Conservation (phyloP, 1,284 basidiomycete species). For the Leccinum griseonigrum region DNA sequence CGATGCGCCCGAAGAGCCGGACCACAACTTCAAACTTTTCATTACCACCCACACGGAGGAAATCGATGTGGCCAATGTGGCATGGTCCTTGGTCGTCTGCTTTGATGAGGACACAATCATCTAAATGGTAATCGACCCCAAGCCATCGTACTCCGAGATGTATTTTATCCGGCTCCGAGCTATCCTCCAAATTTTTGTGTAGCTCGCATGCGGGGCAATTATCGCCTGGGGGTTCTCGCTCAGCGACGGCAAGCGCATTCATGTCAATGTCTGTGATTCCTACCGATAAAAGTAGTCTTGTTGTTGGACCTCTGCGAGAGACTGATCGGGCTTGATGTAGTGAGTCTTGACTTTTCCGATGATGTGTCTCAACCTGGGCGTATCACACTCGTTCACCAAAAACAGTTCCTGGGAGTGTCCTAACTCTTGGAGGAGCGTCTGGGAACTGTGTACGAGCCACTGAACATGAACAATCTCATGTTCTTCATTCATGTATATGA, state of each 20-base stretch:
- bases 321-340: slow-evolving; percentile 20
- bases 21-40: slow-evolving; percentile 19
- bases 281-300: slow-evolving; percentile 63
- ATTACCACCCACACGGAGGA: slow-evolving; percentile 8
- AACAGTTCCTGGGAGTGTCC: slow-evolving; percentile 64
- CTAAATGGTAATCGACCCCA: slow-evolving; percentile 46
- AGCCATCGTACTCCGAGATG: slow-evolving; percentile 41
- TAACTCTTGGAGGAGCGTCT: slow-evolving; percentile 55
- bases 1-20: slow-evolving; percentile 36
- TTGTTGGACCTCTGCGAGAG: slow-evolving; percentile 22
- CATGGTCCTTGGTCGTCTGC: slow-evolving; percentile 34
- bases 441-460: slow-evolving; percentile 67
- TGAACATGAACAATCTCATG: slow-evolving; percentile 53
- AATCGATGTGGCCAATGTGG: slow-evolving; percentile 38
- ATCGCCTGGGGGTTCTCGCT: slow-evolving; percentile 35
- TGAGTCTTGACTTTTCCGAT: slow-evolving; percentile 38
- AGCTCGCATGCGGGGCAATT: slow-evolving; percentile 51
- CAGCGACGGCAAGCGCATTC: slow-evolving; percentile 16
- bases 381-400: slow-evolving; percentile 52
- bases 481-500: slow-evolving; percentile 49
- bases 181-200: slow-evolving; percentile 28
- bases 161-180: slow-evolving; percentile 25
- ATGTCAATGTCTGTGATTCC: slow-evolving; percentile 20
- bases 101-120: slow-evolving; percentile 55
- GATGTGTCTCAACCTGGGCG: slow-evolving; percentile 11